These are phyloP conservation scores for Handroanthus guayacan DNA, from an alignment of 257 asterid species.

Conservation along the genomic window DNA sequence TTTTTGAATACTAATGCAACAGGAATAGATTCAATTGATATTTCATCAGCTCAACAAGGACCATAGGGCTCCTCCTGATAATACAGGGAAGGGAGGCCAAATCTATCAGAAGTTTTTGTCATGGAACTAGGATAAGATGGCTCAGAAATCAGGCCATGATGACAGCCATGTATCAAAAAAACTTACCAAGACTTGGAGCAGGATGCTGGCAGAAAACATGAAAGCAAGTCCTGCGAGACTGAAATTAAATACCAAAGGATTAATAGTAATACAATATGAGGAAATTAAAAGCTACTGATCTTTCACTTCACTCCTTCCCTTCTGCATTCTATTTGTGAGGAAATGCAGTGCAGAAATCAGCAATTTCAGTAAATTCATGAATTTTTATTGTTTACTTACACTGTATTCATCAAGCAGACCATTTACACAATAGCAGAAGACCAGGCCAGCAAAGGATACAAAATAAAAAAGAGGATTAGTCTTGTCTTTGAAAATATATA, in stretches of 20 bases:
- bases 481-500: constrained; percentile 14
- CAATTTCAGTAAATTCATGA: constrained; percentile 28
- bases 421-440: constrained; percentile 35
- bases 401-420: constrained; percentile 56
- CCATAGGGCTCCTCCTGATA: constrained; percentile 13
- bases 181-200: constrained; percentile 93
- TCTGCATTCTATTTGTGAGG: constrained; percentile 7
- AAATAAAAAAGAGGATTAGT: constrained; percentile 33
- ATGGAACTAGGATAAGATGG: constrained; percentile 23
- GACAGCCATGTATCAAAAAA: constrained; percentile 6
- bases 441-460: constrained; percentile 37
- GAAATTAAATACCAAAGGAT: constrained; percentile 44
- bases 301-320: constrained; percentile 25
- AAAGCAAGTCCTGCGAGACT: constrained; percentile 99
- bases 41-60: constrained; percentile 26
- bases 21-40: constrained; percentile 2
- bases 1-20: neutral
- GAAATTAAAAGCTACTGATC: constrained; percentile 22
- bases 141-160: constrained; percentile 5
- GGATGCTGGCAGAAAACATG: constrained; percentile 94
- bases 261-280: constrained; percentile 23
- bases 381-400: constrained; percentile 63
- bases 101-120: constrained; percentile 1
- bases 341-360: constrained; percentile 30
- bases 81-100: constrained; percentile 17